Conservation (phyloP, 345 rosid genomes). For the Heritiera fomes region DNA sequence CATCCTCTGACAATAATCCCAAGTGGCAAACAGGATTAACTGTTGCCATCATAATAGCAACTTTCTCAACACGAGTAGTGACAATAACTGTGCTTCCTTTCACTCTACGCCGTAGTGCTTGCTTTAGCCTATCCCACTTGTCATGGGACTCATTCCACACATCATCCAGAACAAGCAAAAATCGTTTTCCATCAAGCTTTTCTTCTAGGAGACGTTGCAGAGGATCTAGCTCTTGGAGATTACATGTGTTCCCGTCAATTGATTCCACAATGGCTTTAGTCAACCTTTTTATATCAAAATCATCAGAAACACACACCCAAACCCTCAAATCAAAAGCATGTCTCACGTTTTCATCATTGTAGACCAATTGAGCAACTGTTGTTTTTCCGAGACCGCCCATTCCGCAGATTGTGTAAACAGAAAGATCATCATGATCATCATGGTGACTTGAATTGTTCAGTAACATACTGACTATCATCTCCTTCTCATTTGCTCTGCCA, state of each 20-base stretch:
- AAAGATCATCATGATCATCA: slow-evolving; percentile 7
- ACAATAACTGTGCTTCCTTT: neutral
- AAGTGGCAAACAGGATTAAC: neutral
- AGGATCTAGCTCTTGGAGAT: neutral
- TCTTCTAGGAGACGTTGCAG: neutral
- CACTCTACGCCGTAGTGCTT: neutral
- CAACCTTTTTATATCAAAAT: slow-evolving; percentile 24
- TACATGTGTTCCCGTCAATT: neutral
- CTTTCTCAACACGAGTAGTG: slow-evolving; percentile 10
- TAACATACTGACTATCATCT: neutral
- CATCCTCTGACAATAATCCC: slow-evolving; percentile 5
- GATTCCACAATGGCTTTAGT: slow-evolving; percentile 21
- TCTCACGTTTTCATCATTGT: slow-evolving; percentile 20
- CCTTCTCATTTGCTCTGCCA: slow-evolving; percentile 14
- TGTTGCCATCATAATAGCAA: slow-evolving; percentile 17
- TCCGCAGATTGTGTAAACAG: neutral
- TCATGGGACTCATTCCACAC: slow-evolving; percentile 23
- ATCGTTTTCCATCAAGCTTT: neutral
- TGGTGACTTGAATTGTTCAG: neutral
- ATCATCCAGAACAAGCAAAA: slow-evolving; percentile 21
- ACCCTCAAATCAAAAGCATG: slow-evolving; percentile 13
- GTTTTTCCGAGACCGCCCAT: slow-evolving; percentile 1
- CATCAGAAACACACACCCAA: slow-evolving; percentile 30
- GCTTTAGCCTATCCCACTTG: slow-evolving; percentile 18
- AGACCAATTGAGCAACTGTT: slow-evolving; percentile 28